A percentile compares a stretch with the other conserved stretches of the same genome.
Conservation (phyloP, 495 filamentous ascomycete species). For the Trichocladium antarcticum region DNA sequence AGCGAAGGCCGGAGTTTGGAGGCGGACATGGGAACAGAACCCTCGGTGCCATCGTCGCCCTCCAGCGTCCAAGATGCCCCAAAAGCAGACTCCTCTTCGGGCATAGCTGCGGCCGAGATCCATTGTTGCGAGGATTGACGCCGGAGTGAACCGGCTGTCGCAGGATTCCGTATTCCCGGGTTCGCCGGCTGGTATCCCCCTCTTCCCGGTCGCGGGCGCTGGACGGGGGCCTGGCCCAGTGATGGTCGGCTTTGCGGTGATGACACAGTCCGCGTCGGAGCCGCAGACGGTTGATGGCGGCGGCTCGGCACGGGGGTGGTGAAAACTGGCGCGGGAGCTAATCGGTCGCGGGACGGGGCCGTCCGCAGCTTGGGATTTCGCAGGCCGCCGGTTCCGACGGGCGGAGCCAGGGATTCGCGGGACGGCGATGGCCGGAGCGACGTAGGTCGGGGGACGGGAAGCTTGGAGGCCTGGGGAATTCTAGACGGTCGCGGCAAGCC, state of each 20-base stretch:
- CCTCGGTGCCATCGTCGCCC: conserved; percentile 1
- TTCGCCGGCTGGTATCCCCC: not conserved
- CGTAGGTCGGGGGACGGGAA: conserved; percentile 21
- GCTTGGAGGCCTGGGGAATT: conserved; percentile 24
- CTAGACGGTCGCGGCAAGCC: conserved; percentile 24
- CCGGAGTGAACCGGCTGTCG: not conserved
- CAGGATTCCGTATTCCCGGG: conserved; percentile 9
- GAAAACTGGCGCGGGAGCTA: conserved; percentile 13
- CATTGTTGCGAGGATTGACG: conserved; percentile 23
- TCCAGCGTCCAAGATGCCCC: not conserved
- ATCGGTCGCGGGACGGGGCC: conserved; percentile 33
- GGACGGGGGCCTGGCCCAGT: not conserved
- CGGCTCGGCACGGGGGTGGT: conserved; percentile 2
- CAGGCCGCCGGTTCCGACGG: conserved; percentile 6
- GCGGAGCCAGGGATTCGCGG: conserved; percentile 17
- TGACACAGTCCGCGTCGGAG: conserved; percentile 16
- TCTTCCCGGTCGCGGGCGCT: conserved; percentile 3
- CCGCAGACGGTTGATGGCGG: conserved; percentile 4
- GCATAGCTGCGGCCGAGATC: conserved; percentile 16
- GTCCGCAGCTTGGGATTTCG: conserved; percentile 35
- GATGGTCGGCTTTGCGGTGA: conserved; percentile 15
- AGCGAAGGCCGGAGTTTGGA: conserved; percentile 31
- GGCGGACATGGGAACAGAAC: conserved; percentile 8
- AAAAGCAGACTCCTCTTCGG: conserved; percentile 8
- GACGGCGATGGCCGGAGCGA: conserved; percentile 24